phyloP scores from a whole-genome alignment of 352 stramenopile genomes.

The Phytophthora boehmeriae region DNA sequence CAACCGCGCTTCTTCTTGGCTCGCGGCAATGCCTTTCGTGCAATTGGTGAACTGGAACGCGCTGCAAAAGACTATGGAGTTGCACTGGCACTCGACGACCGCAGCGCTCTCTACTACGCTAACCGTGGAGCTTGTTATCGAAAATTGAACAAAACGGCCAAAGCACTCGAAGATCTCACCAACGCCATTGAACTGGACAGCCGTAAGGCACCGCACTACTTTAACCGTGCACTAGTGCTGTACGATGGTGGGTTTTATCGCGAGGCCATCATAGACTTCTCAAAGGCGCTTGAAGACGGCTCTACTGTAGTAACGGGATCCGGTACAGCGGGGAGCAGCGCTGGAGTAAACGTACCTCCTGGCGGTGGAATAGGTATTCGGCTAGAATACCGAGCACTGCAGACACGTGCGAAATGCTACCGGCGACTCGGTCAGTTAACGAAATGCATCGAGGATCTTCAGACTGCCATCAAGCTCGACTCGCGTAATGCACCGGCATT shows the following conservation, averaged over 20 bases:
- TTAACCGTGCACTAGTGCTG: slow-evolving; percentile 77
- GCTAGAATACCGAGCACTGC: slow-evolving; percentile 71
- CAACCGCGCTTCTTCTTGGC: slow-evolving; percentile 81
- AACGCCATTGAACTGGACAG: slow-evolving; percentile 72
- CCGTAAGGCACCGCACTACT: slow-evolving; percentile 75
- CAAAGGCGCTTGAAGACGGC: slow-evolving; percentile 73
- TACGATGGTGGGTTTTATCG: slow-evolving; percentile 67
- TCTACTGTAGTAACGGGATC: slow-evolving; percentile 22
- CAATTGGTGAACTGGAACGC: slow-evolving; percentile 71
- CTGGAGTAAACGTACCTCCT: background rate
- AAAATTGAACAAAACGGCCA: slow-evolving; percentile 64
- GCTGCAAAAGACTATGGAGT: slow-evolving; percentile 64
- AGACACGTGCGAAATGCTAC: slow-evolving; percentile 72
- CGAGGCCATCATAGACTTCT: slow-evolving; percentile 77
- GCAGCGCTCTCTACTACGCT: slow-evolving; percentile 72
- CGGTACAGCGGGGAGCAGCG: slow-evolving; percentile 6
- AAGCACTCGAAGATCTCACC: slow-evolving; percentile 74
- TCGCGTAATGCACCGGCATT: slow-evolving; percentile 67
- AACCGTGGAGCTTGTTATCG: slow-evolving; percentile 75
- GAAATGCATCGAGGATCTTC: slow-evolving; percentile 79
- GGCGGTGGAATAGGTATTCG: slow-evolving; percentile 48
- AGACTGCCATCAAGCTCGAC: slow-evolving; percentile 74
- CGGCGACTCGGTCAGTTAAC: slow-evolving; percentile 56
- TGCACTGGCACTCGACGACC: slow-evolving; percentile 69
- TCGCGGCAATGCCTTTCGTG: slow-evolving; percentile 72